Evolutionary conservation across 306 rosid genomes (phyloP).

Genomic region (Citrullus colocynthis): DNA sequence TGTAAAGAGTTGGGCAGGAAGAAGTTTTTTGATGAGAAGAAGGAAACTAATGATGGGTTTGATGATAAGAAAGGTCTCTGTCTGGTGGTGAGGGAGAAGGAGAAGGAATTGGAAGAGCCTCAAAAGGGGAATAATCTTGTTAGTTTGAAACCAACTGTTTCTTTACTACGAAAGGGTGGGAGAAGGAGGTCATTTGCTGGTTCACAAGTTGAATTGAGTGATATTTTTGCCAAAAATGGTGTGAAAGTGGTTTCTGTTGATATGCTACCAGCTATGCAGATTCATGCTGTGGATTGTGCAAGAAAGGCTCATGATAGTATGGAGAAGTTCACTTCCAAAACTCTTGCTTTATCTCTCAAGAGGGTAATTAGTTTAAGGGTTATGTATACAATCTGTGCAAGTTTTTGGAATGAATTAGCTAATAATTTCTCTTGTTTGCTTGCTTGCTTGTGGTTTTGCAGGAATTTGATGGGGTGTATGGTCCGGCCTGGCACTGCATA

Average conservation of each 20-base stretch:
- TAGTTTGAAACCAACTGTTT: constrained; percentile 24
- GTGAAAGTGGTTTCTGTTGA: constrained; percentile 76
- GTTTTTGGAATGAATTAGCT: neutral
- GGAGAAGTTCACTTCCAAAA: constrained; percentile 83
- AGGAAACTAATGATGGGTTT: constrained; percentile 9
- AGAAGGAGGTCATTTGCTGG: constrained; percentile 60
- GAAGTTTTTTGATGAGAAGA: constrained; percentile 18
- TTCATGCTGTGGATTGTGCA: constrained; percentile 82
- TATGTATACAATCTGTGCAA: neutral
- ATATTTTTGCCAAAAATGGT: constrained; percentile 56
- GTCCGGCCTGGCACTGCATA: constrained; percentile 99
- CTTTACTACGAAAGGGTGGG: constrained; percentile 24
- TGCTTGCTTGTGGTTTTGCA: constrained; percentile 30
- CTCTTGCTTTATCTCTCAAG: constrained; percentile 79
- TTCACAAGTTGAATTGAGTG: constrained; percentile 41
- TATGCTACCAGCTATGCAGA: constrained; percentile 99
- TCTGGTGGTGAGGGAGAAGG: constrained; percentile 21
- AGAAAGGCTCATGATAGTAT: constrained; percentile 69
- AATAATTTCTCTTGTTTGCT: constrained; percentile 3
- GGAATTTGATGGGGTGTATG: constrained; percentile 95
- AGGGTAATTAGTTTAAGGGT: constrained; percentile 35
- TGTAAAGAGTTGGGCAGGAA: constrained; percentile 27
- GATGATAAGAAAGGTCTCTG: neutral
- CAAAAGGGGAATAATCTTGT: constrained; percentile 9
- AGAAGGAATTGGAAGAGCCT: constrained; percentile 8